Conservation (phyloP, 2,329 filamentous ascomycete genomes). For the Ilyonectria mors-panacis region DNA sequence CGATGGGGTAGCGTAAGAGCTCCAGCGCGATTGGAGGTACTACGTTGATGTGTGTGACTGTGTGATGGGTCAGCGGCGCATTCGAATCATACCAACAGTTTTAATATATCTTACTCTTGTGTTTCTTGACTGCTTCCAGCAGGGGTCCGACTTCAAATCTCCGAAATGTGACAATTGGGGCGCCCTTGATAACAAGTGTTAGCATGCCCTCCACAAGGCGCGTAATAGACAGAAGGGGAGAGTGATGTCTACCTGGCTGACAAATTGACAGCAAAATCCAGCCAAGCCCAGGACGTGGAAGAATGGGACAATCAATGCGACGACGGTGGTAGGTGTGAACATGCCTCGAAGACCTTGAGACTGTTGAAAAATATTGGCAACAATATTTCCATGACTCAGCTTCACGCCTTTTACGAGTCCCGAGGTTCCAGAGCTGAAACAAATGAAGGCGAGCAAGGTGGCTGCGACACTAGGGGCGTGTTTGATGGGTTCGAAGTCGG, state of each 20-base stretch:
- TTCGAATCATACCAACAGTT: background rate
- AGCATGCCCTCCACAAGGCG: background rate
- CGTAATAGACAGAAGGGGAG: background rate
- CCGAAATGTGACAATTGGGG: conserved; percentile 14
- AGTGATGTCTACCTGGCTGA: conserved; percentile 2
- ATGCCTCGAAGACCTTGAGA: conserved; percentile 20
- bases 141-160: conserved; percentile 16
- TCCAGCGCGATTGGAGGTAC: conserved; percentile 20
- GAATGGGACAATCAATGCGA: conserved; percentile 21
- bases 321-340: conserved; percentile 6
- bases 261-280: conserved; percentile 22
- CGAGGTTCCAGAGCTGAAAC: conserved; percentile 23
- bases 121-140: conserved; percentile 12
- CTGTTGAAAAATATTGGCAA: conserved; percentile 23
- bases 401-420: conserved; percentile 20
- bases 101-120: conserved; percentile 1
- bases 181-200: background rate
- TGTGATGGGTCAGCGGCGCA: background rate
- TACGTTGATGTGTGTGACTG: conserved; percentile 23
- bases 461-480: background rate
- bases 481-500: background rate
- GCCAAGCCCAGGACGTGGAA: conserved; percentile 19
- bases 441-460: conserved; percentile 14
- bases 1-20: conserved; percentile 11
- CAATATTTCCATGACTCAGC: conserved; percentile 19